Evolutionary conservation across 352 stramenopile species (phyloP).

Genomic region (Phytophthora cryptogea): DNA sequence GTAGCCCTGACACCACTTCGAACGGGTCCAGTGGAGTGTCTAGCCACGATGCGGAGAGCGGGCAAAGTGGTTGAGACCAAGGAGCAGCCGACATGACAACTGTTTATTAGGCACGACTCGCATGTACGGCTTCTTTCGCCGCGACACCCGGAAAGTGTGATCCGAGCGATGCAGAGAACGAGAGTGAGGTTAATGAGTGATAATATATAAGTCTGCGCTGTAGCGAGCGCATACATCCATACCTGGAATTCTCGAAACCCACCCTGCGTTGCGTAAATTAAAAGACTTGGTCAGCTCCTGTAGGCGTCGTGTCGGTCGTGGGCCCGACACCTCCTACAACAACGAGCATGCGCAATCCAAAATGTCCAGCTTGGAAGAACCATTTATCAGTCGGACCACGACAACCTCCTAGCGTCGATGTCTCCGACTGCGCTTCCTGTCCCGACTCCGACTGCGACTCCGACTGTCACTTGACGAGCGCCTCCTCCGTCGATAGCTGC

Average conservation of each 20-base stretch:
- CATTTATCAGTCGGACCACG: not conserved
- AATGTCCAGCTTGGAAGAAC: slow-evolving; percentile 3
- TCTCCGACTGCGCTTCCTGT: slow-evolving; percentile 39
- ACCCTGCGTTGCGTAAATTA: slow-evolving; percentile 2
- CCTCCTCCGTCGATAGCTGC: slow-evolving; percentile 24
- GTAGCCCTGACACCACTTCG: slow-evolving; percentile 1
- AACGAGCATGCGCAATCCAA: not conserved
- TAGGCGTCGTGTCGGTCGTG: too few species aligned
- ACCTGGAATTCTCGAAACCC: slow-evolving; percentile 9
- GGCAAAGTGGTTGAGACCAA: not conserved
- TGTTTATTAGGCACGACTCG: not conserved
- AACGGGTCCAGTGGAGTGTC: slow-evolving; percentile 3
- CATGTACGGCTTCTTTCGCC: slow-evolving; percentile 3
- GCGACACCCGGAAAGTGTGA: not conserved
- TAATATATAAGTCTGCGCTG: slow-evolving; percentile 30
- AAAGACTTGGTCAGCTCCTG: not conserved
- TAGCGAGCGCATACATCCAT: slow-evolving; percentile 13
- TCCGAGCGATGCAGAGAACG: slow-evolving; percentile 13
- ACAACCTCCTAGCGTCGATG: slow-evolving; percentile 28
- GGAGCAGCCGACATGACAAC: not conserved
- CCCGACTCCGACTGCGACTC: slow-evolving; percentile 40
- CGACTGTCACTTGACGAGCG: slow-evolving; percentile 39
- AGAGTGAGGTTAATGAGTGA: slow-evolving; percentile 25
- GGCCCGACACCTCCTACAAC: not conserved
- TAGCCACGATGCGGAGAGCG: slow-evolving; percentile 5